Evolutionary conservation across 2,329 filamentous ascomycete genomes (phyloP).

Genomic region (Hawksworthiomyces lignivorus): DNA sequence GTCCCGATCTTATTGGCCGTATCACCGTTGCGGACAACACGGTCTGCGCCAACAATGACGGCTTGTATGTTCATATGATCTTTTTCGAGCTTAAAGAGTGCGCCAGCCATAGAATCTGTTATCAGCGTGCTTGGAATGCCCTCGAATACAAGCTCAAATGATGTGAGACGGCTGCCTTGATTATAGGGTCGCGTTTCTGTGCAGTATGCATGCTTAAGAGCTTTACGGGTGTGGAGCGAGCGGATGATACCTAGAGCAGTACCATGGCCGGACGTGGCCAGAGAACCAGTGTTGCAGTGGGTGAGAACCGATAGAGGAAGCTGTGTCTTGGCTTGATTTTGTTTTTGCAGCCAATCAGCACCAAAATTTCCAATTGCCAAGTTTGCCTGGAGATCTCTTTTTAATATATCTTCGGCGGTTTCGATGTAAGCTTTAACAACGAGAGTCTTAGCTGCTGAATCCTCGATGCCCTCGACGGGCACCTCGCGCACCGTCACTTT

Average conservation of each 20-base stretch:
- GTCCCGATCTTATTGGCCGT: constrained; percentile 99
- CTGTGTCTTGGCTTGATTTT: constrained; percentile 41
- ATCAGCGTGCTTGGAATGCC: constrained; percentile 84
- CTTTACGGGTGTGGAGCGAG: constrained; percentile 58
- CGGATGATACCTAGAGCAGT: constrained; percentile 93
- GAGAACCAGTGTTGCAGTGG: constrained; percentile 95
- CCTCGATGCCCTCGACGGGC: constrained; percentile 29
- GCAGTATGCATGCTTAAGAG: constrained; percentile 81
- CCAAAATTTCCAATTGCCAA: constrained; percentile 75
- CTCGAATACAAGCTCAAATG: constrained; percentile 94
- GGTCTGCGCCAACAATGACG: constrained; percentile 89
- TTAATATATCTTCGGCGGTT: constrained; percentile 78
- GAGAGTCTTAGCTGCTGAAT: constrained; percentile 37
- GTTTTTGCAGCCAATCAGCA: constrained; percentile 69
- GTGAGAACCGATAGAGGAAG: constrained; percentile 73
- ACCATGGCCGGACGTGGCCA: constrained; percentile 95
- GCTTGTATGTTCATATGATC: constrained; percentile 64
- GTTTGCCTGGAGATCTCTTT: constrained; percentile 82
- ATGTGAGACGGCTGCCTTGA: constrained; percentile 88
- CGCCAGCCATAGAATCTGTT: constrained; percentile 93
- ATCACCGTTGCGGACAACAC: constrained; percentile 92
- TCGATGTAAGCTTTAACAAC: constrained; percentile 66
- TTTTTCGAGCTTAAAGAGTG: constrained; percentile 62
- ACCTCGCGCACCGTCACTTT: constrained; percentile 52
- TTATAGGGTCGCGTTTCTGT: constrained; percentile 97